A percentile compares a stretch with the other conserved stretches of the same genome.
Conservation (phyloP, 352 stramenopile genomes). For the Phytophthora vignae region DNA sequence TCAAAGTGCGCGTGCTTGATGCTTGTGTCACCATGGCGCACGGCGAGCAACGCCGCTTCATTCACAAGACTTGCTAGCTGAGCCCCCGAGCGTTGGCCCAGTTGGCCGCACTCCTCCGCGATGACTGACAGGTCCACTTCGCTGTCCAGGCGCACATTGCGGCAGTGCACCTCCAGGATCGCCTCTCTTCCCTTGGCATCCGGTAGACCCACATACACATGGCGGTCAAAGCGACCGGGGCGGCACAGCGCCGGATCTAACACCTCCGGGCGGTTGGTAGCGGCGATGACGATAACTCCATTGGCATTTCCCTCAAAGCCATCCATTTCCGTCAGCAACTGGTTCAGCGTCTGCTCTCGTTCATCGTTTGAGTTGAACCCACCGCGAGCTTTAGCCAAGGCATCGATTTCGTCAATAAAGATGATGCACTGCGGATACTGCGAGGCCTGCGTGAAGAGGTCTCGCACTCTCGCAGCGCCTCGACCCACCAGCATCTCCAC, state of each 20-base stretch:
- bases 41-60: conserved; percentile 81
- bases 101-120: conserved; percentile 60
- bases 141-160: conserved; percentile 61
- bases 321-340: conserved; percentile 91
- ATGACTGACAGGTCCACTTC: conserved; percentile 63
- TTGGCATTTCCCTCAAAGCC: conserved; percentile 92
- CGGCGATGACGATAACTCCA: conserved; percentile 96
- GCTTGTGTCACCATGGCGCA: conserved; percentile 67
- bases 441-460: conserved; percentile 94
- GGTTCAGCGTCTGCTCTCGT: conserved; percentile 96
- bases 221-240: conserved; percentile 96
- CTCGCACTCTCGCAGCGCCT: conserved; percentile 93
- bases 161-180: conserved; percentile 77
- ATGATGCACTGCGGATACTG: conserved; percentile 97
- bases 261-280: conserved; percentile 96
- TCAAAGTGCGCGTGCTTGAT: conserved; percentile 80
- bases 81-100: conserved; percentile 74
- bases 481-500: conserved; percentile 97
- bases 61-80: conserved; percentile 87
- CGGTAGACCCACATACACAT: conserved; percentile 96
- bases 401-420: conserved; percentile 98
- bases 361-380: conserved; percentile 95
- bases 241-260: conserved; percentile 96
- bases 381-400: conserved; percentile 88
- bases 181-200: conserved; percentile 91